Evolutionary conservation across 345 rosid species (phyloP).

Genomic region (Melaleuca alternifolia): DNA sequence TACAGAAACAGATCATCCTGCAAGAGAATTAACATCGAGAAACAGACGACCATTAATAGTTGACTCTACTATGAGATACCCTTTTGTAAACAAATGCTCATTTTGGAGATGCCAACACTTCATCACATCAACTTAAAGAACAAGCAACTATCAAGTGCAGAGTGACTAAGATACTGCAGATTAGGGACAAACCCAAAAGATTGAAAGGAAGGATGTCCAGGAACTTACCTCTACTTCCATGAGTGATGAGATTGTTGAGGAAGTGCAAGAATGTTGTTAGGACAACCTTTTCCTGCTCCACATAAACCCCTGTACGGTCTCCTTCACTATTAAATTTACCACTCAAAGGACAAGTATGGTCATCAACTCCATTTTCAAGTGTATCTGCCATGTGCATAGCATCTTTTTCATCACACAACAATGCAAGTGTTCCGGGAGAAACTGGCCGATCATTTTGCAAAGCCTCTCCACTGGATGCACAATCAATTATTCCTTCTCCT

Average conservation of each 20-base stretch:
- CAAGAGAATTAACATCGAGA: background rate
- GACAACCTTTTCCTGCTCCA: conserved; percentile 76
- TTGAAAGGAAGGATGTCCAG: background rate
- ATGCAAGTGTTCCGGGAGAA: conserved; percentile 91
- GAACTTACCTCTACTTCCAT: conserved; percentile 61
- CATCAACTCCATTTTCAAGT: conserved; percentile 41
- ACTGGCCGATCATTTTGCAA: conserved; percentile 47
- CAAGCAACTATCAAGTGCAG: background rate
- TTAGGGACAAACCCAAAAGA: background rate
- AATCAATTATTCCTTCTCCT: background rate
- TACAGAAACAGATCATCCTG: background rate
- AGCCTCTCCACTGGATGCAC: background rate
- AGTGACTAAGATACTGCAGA: background rate
- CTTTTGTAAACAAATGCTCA: background rate
- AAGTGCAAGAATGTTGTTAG: conserved; percentile 70
- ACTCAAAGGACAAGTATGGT: conserved; percentile 30
- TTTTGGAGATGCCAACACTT: background rate
- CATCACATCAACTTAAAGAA: background rate
- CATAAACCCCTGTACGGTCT: conserved; percentile 46
- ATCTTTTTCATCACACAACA: conserved; percentile 95
- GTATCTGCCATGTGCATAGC: conserved; percentile 54
- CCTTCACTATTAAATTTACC: conserved; percentile 36
- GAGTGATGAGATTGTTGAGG: conserved; percentile 67
- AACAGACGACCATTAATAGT: background rate
- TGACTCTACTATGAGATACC: background rate